Conservation (phyloP, 345 rosid genomes). For the Bretschneidera sinensis region DNA sequence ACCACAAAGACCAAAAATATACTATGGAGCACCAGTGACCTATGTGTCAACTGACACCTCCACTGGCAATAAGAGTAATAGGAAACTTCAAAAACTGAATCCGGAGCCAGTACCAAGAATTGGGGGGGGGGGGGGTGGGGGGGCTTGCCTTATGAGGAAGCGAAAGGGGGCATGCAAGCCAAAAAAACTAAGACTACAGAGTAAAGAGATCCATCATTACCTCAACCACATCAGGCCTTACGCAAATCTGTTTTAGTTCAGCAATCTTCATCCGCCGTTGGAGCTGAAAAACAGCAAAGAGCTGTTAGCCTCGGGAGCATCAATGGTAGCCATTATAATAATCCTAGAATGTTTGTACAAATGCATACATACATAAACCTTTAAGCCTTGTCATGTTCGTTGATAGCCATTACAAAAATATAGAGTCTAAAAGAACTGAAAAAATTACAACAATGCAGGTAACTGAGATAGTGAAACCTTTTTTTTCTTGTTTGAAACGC, state of each 20-base stretch:
- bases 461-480: conserved; percentile 35
- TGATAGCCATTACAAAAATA: too few species aligned
- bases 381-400: background rate
- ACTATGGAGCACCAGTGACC: too few species aligned
- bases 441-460: background rate
- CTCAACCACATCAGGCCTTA: conserved; percentile 99
- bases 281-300: conserved; percentile 42
- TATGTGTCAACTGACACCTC: too few species aligned
- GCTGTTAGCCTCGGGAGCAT: conserved; percentile 2
- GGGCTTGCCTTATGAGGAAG: too few species aligned
- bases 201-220: conserved; percentile 30
- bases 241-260: conserved; percentile 81
- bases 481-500: conserved; percentile 74
- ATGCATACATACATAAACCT: too few species aligned
- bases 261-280: conserved; percentile 93
- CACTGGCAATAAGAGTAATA: too few species aligned
- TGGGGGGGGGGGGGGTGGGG: too few species aligned
- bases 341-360: too few species aligned
- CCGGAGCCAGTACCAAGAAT: too few species aligned
- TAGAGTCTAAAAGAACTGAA: background rate
- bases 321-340: background rate
- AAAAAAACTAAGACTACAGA: background rate
- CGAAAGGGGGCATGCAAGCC: background rate
- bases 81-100: too few species aligned
- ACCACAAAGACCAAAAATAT: too few species aligned